Evolutionary conservation across 345 rosid genomes (phyloP).

Genomic region (Tarenaya hassleriana): DNA sequence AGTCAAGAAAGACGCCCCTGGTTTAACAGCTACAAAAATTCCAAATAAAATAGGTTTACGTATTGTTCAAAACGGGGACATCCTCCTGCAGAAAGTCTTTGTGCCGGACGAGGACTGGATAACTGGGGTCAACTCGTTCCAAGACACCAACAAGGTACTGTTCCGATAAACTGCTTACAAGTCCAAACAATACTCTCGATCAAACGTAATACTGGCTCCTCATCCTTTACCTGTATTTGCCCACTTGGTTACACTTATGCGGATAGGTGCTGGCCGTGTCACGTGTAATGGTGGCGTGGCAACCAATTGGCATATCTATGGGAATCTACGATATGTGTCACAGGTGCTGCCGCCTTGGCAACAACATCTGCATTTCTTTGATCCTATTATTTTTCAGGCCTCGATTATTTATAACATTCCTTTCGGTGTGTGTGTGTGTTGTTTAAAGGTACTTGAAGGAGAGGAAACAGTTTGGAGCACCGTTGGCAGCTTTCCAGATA

Average conservation of each 20-base stretch:
- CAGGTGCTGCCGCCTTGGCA: conserved; percentile 37
- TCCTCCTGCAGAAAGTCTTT: conserved; percentile 63
- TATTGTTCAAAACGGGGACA: conserved; percentile 96
- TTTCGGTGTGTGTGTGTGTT: conserved; percentile 1
- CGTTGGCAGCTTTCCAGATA: conserved; percentile 85
- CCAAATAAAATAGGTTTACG: conserved; percentile 89
- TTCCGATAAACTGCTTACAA: conserved; percentile 4
- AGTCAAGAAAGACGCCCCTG: conserved; percentile 88
- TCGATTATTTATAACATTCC: neutral
- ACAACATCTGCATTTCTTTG: conserved; percentile 1
- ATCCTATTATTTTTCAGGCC: conserved; percentile 9
- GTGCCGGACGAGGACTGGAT: conserved; percentile 83
- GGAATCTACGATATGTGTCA: conserved; percentile 95
- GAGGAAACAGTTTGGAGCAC: conserved; percentile 97
- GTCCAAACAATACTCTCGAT: conserved; percentile 6
- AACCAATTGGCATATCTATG: conserved; percentile 90
- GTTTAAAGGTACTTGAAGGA: conserved; percentile 69
- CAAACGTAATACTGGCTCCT: conserved; percentile 4
- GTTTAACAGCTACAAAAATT: conserved; percentile 75
- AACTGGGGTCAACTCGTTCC: conserved; percentile 85
- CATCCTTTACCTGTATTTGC: neutral
- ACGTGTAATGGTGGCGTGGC: conserved; percentile 95
- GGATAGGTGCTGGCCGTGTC: conserved; percentile 84
- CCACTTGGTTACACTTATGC: conserved; percentile 5
- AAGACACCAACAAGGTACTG: conserved; percentile 81